Evolutionary conservation across 1,139 yeast species (phyloP).

Genomic region (Blastobotrys elegans): DNA sequence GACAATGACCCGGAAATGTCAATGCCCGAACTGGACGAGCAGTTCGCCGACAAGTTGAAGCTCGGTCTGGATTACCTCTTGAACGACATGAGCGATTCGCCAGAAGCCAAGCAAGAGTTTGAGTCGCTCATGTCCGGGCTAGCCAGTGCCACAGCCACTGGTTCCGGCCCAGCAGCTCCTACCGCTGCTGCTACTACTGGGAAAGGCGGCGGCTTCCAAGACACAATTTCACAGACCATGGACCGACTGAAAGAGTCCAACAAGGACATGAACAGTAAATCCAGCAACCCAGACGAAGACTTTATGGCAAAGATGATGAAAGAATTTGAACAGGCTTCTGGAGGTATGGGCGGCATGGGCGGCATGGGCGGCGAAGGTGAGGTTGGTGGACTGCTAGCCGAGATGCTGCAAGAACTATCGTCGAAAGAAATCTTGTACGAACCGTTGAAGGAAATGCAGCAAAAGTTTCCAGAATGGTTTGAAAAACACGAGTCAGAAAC

Average conservation of each 20-base stretch:
- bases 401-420: slow-evolving; percentile 78
- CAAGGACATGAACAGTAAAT: slow-evolving; percentile 49
- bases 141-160: slow-evolving; percentile 37
- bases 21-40: slow-evolving; percentile 44
- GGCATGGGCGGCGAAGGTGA: slow-evolving; percentile 43
- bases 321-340: slow-evolving; percentile 56
- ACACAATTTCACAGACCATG: slow-evolving; percentile 76
- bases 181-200: slow-evolving; percentile 5
- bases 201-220: slow-evolving; percentile 45
- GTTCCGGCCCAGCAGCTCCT: slow-evolving; percentile 16
- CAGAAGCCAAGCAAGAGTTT: slow-evolving; percentile 55
- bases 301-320: slow-evolving; percentile 42
- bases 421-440: slow-evolving; percentile 84
- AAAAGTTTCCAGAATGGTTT: slow-evolving; percentile 59
- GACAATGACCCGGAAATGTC: slow-evolving; percentile 18
- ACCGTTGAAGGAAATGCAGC: slow-evolving; percentile 77
- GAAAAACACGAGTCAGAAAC: slow-evolving; percentile 41
- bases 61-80: slow-evolving; percentile 42
- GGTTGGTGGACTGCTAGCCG: slow-evolving; percentile 59
- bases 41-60: slow-evolving; percentile 38
- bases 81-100: slow-evolving; percentile 56
- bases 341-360: slow-evolving; percentile 38
- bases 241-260: slow-evolving; percentile 53
- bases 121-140: slow-evolving; percentile 48
- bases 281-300: slow-evolving; percentile 38